phyloP scores from a whole-genome alignment of 306 rosid genomes.

The Prunus fruticosa region DNA sequence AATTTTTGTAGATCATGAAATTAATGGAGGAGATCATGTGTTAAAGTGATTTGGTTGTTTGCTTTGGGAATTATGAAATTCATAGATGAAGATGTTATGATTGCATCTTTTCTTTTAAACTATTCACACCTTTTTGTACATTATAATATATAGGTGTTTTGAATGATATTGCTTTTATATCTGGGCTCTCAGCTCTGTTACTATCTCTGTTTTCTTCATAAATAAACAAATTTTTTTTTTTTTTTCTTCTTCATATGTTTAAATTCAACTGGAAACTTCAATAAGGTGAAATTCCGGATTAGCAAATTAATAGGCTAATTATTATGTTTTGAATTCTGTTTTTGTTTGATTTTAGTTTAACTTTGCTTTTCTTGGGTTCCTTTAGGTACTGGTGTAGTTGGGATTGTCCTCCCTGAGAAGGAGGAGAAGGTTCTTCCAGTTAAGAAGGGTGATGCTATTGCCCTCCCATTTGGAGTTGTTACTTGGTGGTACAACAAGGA shows the following conservation, averaged over 20 bases:
- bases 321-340: not conserved
- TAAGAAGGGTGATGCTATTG: conserved; percentile 81
- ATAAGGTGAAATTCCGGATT: too few relatives aligned
- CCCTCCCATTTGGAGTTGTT: conserved; percentile 79
- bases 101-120: not conserved
- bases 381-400: conserved; percentile 60
- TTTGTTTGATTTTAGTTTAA: not conserved
- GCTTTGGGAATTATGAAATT: not conserved
- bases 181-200: not conserved
- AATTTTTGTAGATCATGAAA: not conserved
- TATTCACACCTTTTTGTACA: too few relatives aligned
- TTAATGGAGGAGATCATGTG: not conserved
- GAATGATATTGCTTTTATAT: not conserved
- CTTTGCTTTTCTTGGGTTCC: conserved; percentile 2
- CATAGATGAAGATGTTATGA: not conserved
- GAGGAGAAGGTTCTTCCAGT: conserved; percentile 75
- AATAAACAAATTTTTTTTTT: too few relatives aligned
- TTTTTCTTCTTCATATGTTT: too few relatives aligned
- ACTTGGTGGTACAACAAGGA: conserved; percentile 85
- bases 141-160: not conserved
- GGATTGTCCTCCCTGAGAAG: conserved; percentile 64
- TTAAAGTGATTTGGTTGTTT: not conserved
- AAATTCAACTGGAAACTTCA: too few relatives aligned
- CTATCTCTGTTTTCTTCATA: too few relatives aligned
- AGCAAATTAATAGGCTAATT: not conserved